A percentile compares a stretch with the other conserved stretches of the same genome.
Conservation (phyloP, 805 yeast genomes). For the Starmerella geochares region DNA sequence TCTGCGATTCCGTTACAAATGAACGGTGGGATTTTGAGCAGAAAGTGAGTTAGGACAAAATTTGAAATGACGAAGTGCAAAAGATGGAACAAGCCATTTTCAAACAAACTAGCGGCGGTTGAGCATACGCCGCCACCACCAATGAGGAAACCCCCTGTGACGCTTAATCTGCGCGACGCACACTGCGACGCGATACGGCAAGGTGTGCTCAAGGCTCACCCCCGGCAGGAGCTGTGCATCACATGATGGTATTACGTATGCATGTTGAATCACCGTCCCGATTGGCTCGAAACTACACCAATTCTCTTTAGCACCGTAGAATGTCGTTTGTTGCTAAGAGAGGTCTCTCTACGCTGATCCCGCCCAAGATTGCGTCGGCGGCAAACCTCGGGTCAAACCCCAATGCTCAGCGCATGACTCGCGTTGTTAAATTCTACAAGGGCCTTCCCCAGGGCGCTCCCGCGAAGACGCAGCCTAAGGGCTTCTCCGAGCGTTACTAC, state of each 20-base stretch:
- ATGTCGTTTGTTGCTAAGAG: slow-evolving; percentile 89
- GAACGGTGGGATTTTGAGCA: too few species aligned
- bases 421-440: slow-evolving; percentile 91
- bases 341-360: slow-evolving; percentile 87
- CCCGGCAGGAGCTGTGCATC: not conserved
- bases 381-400: slow-evolving; percentile 90
- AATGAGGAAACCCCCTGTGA: too few species aligned
- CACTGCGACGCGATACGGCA: not conserved
- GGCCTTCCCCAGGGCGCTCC: slow-evolving; percentile 91
- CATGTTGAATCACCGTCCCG: not conserved
- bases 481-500: slow-evolving; percentile 45
- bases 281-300: slow-evolving; percentile 1
- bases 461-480: slow-evolving; percentile 53
- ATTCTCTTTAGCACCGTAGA: slow-evolving; percentile 9
- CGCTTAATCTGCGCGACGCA: too few species aligned
- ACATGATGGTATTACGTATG: not conserved
- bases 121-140: too few species aligned
- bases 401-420: slow-evolving; percentile 91
- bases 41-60: too few species aligned
- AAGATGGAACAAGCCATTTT: too few species aligned
- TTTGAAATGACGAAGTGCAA: too few species aligned
- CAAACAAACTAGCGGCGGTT: too few species aligned
- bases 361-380: slow-evolving; percentile 97
- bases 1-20: too few species aligned
- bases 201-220: not conserved